These are phyloP conservation scores for Tuber borchii DNA, from an alignment of 495 filamentous ascomycete genomes.

Conservation along the genomic window DNA sequence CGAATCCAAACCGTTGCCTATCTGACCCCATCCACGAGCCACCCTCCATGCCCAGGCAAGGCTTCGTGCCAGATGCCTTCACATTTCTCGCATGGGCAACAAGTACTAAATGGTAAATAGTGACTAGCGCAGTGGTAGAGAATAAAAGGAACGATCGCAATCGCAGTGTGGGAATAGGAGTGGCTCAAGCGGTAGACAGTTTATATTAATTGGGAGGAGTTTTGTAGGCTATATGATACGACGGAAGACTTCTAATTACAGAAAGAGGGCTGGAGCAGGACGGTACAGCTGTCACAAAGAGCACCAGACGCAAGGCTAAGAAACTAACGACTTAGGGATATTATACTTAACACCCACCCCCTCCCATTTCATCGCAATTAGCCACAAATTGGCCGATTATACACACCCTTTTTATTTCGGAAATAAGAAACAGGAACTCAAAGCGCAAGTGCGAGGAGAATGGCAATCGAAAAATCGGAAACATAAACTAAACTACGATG, in stretches of 20 bases:
- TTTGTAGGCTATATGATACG: neutral
- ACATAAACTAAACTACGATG: conserved; percentile 3
- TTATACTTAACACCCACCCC: neutral
- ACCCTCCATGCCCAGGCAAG: too few species aligned
- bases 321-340: neutral
- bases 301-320: neutral
- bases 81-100: too few species aligned
- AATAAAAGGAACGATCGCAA: too few species aligned
- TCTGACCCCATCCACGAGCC: too few species aligned
- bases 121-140: too few species aligned
- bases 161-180: too few species aligned
- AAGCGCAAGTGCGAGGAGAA: neutral
- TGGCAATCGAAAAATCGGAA: neutral
- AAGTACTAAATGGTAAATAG: too few species aligned
- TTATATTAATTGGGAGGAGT: too few species aligned
- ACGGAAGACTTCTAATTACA: neutral
- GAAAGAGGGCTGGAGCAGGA: neutral
- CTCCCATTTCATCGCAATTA: neutral
- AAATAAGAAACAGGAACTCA: neutral
- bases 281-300: neutral
- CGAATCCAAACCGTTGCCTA: too few species aligned
- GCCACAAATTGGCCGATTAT: neutral
- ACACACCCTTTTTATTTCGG: neutral
- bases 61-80: too few species aligned
- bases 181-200: too few species aligned